phyloP scores from a whole-genome alignment of 129 eudicot species.

The Flaveria robusta region DNA sequence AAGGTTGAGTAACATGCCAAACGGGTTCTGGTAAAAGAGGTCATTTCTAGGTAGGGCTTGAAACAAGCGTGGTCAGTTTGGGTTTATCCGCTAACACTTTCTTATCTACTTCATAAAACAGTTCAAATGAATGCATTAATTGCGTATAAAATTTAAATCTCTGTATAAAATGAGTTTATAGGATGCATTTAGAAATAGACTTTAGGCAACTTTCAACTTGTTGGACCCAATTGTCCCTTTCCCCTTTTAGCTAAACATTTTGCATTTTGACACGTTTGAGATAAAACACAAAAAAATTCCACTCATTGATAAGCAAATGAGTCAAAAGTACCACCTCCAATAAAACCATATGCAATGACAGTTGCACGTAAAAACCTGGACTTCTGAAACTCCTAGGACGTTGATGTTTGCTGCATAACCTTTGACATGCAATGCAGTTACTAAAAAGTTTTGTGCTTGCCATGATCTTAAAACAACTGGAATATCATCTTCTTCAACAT shows the following conservation, averaged over 20 bases:
- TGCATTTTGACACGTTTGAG: slow-evolving; percentile 4
- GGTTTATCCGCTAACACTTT: not conserved
- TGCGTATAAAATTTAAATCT: not conserved
- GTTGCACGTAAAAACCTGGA: slow-evolving; percentile 50
- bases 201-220: slow-evolving; percentile 6
- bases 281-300: not conserved
- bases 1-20: not conserved
- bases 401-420: slow-evolving; percentile 60
- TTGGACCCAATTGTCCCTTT: not conserved
- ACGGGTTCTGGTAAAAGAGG: not conserved
- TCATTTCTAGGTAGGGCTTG: not conserved
- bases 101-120: not conserved
- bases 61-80: not conserved
- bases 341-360: not conserved
- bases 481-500: slow-evolving; percentile 67
- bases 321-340: not conserved
- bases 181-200: not conserved
- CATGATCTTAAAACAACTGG: slow-evolving; percentile 70
- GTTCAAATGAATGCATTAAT: not conserved
- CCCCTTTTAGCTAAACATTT: slow-evolving; percentile 13
- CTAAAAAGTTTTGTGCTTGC: slow-evolving; percentile 71
- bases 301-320: not conserved
- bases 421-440: slow-evolving; percentile 67
- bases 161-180: not conserved
- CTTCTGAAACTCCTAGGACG: slow-evolving; percentile 70